These are phyloP conservation scores for Hyphopichia khmerensis DNA, from an alignment of 1,139 yeast species.

Conservation along the genomic window DNA sequence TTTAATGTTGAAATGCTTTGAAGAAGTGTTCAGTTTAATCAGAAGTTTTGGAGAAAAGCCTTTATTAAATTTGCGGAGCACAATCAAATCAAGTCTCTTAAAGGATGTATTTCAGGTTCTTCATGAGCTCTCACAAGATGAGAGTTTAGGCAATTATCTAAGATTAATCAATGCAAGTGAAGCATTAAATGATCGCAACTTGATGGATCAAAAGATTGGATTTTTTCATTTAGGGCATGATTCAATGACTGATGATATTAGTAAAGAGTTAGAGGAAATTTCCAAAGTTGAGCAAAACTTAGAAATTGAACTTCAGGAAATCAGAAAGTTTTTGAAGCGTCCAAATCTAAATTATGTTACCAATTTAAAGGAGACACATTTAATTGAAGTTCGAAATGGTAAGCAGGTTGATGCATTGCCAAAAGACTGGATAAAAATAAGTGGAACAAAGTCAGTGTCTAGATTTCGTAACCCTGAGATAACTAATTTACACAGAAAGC, in stretches of 20 bases:
- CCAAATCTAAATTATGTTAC: constrained; percentile 59
- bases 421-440: constrained; percentile 69
- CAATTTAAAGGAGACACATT: constrained; percentile 62
- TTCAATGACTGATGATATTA: constrained; percentile 41
- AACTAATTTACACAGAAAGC: constrained; percentile 46
- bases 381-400: constrained; percentile 70
- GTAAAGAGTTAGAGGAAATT: constrained; percentile 40
- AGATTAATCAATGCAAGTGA: constrained; percentile 55
- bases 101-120: constrained; percentile 20
- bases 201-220: constrained; percentile 43
- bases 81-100: constrained; percentile 25
- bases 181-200: constrained; percentile 52
- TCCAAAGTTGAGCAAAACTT: constrained; percentile 44
- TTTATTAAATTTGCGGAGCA: constrained; percentile 8
- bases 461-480: constrained; percentile 70
- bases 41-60: constrained; percentile 22
- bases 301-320: constrained; percentile 46
- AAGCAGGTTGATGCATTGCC: constrained; percentile 60
- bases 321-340: constrained; percentile 50
- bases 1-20: constrained; percentile 51
- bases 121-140: constrained; percentile 13
- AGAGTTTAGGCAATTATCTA: constrained; percentile 34
- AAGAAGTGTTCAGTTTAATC: constrained; percentile 33
- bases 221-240: constrained; percentile 49
- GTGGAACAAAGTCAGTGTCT: constrained; percentile 68